Evolutionary conservation across 257 asterid genomes (phyloP), one percentile per base, ranked within the genome.

Genomic region (Catharanthus roseus): DNA sequence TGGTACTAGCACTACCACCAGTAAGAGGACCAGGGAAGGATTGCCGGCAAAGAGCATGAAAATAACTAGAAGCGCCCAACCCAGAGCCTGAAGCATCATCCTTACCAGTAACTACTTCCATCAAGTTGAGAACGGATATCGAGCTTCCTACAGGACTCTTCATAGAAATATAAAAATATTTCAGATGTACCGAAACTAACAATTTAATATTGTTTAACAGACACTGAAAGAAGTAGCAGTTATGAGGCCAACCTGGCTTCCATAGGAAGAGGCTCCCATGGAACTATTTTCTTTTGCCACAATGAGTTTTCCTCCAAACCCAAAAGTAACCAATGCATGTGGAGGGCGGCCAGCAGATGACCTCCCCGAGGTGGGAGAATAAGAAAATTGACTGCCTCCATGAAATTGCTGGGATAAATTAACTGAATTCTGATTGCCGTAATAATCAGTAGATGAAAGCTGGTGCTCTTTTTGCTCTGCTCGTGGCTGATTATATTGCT

Each of bases 291-390:
- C 79, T 84, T 89, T 91, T 85, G 86, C 78, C 81, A 95, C 86
- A 65, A 95, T 86, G 68, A 95, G 90, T 78, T 95, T 95, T 76
- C 99, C 97, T 64, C 99, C 99, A 77, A 95, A 95, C 54, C 97
- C 99, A 77, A 95, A 95, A 71, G 92, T 70, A 77, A 88, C 96
- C 82, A 95, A 81, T 70, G 99, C 99, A 82, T 92, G 97, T 26
- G 96, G 88, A 63, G 99, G 97, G 61, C 97, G 96, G 49, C 95
- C 97, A 16, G 90, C 95, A 77, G 96, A 85, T 61, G 96, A 89
- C 83, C 92, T 91, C 74, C 85, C 96, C 12, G 86, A 57, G 44
- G 83, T 75, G 60, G 91, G 84, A 61, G 88, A 63, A 72, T 86
- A 81, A 11, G 97, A 57, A 69, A 74, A 77, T 74, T 86, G 90